phyloP scores from a whole-genome alignment of 345 rosid species.

The Capsella bursapastoris region DNA sequence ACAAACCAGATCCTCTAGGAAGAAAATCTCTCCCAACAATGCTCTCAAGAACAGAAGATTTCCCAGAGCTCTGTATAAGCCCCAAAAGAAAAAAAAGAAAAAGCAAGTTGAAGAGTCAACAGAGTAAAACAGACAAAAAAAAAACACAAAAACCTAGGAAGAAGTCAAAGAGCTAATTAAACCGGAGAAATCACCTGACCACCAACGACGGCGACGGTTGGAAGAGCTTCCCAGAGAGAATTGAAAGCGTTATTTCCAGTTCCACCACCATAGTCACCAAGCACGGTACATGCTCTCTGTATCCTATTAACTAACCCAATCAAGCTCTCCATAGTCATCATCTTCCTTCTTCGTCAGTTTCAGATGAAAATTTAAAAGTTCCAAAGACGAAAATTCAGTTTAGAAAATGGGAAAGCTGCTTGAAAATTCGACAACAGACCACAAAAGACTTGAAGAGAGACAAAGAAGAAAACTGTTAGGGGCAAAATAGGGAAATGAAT shows the following conservation, averaged over 20 bases:
- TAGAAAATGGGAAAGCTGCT: constrained; percentile 9
- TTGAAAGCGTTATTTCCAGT: constrained; percentile 61
- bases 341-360: constrained; percentile 43
- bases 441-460: constrained; percentile 22
- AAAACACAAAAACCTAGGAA: constrained; percentile 18
- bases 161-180: constrained; percentile 5
- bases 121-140: not conserved
- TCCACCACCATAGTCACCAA: constrained; percentile 91
- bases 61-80: constrained; percentile 81
- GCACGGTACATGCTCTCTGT: constrained; percentile 91
- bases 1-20: constrained; percentile 95
- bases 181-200: constrained; percentile 64
- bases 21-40: constrained; percentile 95
- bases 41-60: constrained; percentile 98
- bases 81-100: not conserved
- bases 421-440: constrained; percentile 32
- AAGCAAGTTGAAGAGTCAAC: not conserved
- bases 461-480: not conserved
- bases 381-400: constrained; percentile 8
- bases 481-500: not conserved
- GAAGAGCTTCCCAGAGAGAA: constrained; percentile 98
- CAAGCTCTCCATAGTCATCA: constrained; percentile 96
- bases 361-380: constrained; percentile 17
- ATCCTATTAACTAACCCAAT: constrained; percentile 87
- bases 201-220: constrained; percentile 86